These are phyloP conservation scores for Solanum hybrid DNA, from an alignment of 305 asterid species.

Conservation along the genomic window DNA sequence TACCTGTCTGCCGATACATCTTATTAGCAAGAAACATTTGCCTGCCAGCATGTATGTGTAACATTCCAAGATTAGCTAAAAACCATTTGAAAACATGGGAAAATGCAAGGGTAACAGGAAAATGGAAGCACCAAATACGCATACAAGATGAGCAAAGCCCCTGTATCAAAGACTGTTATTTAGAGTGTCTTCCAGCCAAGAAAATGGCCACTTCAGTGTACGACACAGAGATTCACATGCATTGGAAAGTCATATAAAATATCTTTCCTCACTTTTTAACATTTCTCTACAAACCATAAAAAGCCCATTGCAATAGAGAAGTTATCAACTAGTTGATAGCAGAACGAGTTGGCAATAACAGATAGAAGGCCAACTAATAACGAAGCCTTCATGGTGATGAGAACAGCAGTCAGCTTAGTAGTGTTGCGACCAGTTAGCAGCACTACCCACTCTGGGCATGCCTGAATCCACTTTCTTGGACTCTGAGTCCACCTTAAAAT, in stretches of 20 bases:
- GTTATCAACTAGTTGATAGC: not conserved
- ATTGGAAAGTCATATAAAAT: not conserved
- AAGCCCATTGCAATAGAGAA: not conserved
- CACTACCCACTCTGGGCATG: constrained; percentile 86
- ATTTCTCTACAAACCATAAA: not conserved
- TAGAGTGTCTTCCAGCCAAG: not conserved
- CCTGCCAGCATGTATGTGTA: not conserved
- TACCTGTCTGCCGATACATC: not conserved
- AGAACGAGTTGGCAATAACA: constrained; percentile 1
- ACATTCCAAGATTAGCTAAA: not conserved
- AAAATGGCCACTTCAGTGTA: not conserved
- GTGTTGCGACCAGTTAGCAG: constrained; percentile 80
- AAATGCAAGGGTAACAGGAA: not conserved
- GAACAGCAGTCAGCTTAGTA: constrained; percentile 25
- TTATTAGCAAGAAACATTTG: not conserved
- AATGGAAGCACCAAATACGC: not conserved
- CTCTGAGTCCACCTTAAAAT: constrained; percentile 69
- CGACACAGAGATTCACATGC: not conserved
- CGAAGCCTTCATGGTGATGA: constrained; percentile 14
- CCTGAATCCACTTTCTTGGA: constrained; percentile 48
- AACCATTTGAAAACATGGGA: not conserved
- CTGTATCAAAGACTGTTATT: not conserved
- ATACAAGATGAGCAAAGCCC: not conserved
- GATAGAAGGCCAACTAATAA: constrained; percentile 17
- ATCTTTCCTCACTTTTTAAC: not conserved